Percentiles rank a stretch among this genome's conserved stretches.
phyloP scores from a whole-genome alignment of 2,329 filamentous ascomycete species.

The Calonectria multiphialidica region DNA sequence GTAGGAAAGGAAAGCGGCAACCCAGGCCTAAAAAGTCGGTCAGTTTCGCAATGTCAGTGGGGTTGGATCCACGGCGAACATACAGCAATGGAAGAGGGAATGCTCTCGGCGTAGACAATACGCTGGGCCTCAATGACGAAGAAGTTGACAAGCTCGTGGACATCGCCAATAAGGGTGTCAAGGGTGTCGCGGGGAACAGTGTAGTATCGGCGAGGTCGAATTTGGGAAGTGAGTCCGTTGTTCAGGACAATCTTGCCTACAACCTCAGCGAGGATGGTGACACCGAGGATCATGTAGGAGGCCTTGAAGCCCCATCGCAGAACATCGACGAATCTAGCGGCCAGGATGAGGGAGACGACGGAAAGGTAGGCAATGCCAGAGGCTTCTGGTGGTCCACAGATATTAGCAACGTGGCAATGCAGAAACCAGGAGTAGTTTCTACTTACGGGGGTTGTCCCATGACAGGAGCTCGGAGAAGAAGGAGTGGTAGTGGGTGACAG shows the following conservation, averaged over 20 bases:
- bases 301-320: slow-evolving; percentile 75
- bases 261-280: slow-evolving; percentile 72
- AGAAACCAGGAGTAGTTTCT: neutral
- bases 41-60: slow-evolving; percentile 26
- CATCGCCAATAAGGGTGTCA: slow-evolving; percentile 71
- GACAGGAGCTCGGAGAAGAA: slow-evolving; percentile 78
- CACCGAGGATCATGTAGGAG: slow-evolving; percentile 71
- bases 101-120: slow-evolving; percentile 76
- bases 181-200: slow-evolving; percentile 73
- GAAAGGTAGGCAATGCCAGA: slow-evolving; percentile 74
- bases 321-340: slow-evolving; percentile 74
- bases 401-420: slow-evolving; percentile 28
- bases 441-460: slow-evolving; percentile 75
- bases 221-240: slow-evolving; percentile 72
- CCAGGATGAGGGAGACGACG: slow-evolving; percentile 70
- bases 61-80: slow-evolving; percentile 47
- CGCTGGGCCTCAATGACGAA: slow-evolving; percentile 78
- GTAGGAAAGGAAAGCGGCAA: slow-evolving; percentile 74
- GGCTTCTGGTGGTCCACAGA: slow-evolving; percentile 59
- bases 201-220: slow-evolving; percentile 77
- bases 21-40: slow-evolving; percentile 60
- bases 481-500: slow-evolving; percentile 77
- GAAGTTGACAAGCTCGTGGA: slow-evolving; percentile 79
- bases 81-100: slow-evolving; percentile 70
- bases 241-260: slow-evolving; percentile 71